phyloP scores from a whole-genome alignment of 148 eudicot species.

The Cornus kousa region DNA sequence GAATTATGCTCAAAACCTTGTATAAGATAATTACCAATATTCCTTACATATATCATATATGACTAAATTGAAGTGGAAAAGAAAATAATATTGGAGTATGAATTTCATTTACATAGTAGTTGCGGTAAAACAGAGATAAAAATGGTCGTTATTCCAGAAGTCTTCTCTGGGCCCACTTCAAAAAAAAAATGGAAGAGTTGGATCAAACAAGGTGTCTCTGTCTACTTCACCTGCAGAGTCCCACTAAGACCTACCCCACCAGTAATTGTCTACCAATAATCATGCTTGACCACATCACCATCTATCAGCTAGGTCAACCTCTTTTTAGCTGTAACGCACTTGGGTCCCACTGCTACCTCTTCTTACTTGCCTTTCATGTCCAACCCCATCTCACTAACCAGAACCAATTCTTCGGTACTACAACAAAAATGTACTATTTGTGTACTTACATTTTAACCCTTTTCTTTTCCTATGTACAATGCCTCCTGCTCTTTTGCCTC shows the following conservation, averaged over 20 bases:
- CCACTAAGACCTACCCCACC: background rate
- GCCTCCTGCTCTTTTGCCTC: slow-evolving; percentile 3
- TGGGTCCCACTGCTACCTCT: too few species aligned
- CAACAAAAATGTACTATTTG: background rate
- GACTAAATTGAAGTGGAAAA: too few species aligned
- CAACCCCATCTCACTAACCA: background rate
- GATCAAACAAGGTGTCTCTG: background rate
- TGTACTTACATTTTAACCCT: slow-evolving; percentile 9
- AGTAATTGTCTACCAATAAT: background rate
- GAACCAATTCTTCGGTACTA: slow-evolving; percentile 5
- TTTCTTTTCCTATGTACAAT: slow-evolving; percentile 26
- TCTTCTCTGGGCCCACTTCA: background rate
- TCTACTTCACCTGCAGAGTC: background rate
- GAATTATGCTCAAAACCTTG: too few species aligned
- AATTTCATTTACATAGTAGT: too few species aligned
- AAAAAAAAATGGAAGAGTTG: background rate
- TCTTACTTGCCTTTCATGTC: too few species aligned
- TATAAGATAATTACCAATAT: too few species aligned
- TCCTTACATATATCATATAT: too few species aligned
- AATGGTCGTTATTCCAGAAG: background rate
- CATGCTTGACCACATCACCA: background rate
- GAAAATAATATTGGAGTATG: too few species aligned
- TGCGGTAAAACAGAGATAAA: too few species aligned
- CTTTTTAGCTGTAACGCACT: slow-evolving; percentile 11
- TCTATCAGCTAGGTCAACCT: background rate